These are phyloP conservation scores for Termitomyces sp. DNA, from an alignment of 768 basidiomycete genomes.

Conservation along the genomic window DNA sequence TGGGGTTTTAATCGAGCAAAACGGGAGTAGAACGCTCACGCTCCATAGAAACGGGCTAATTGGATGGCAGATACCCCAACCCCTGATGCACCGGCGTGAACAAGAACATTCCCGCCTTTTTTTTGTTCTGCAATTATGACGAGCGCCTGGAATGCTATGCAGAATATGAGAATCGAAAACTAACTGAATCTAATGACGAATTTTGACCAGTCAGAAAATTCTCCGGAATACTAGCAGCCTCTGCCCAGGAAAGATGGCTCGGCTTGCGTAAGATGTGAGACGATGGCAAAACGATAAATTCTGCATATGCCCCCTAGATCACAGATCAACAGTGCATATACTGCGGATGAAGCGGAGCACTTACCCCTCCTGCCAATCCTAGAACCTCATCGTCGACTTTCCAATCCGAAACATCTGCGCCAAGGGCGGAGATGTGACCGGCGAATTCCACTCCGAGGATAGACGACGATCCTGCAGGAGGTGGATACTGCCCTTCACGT, in stretches of 20 bases:
- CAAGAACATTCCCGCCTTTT: constrained; percentile 67
- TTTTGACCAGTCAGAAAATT: constrained; percentile 74
- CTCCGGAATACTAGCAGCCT: constrained; percentile 88
- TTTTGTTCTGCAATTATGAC: constrained; percentile 66
- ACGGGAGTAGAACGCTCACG: constrained; percentile 42
- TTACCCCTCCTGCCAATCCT: constrained; percentile 76
- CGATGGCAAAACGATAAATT: constrained; percentile 67
- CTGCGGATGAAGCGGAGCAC: constrained; percentile 15
- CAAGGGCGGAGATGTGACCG: constrained; percentile 53
- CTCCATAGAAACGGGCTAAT: constrained; percentile 67
- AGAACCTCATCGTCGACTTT: constrained; percentile 67
- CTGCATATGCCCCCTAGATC: constrained; percentile 82
- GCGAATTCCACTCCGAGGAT: constrained; percentile 90
- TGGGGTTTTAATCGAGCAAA: not conserved
- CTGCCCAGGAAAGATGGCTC: constrained; percentile 64
- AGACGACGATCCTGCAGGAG: constrained; percentile 67
- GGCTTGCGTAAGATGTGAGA: constrained; percentile 76
- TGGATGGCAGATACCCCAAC: constrained; percentile 89
- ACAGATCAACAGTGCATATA: not conserved
- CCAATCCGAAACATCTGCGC: constrained; percentile 47
- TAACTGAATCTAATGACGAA: not conserved
- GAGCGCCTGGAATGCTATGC: constrained; percentile 41
- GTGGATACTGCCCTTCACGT: constrained; percentile 67
- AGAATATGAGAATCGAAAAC: not conserved
- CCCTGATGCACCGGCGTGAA: constrained; percentile 90